Evolutionary conservation across 2,329 filamentous ascomycete genomes (phyloP).

Genomic region (Arthrobotrys iridis): DNA sequence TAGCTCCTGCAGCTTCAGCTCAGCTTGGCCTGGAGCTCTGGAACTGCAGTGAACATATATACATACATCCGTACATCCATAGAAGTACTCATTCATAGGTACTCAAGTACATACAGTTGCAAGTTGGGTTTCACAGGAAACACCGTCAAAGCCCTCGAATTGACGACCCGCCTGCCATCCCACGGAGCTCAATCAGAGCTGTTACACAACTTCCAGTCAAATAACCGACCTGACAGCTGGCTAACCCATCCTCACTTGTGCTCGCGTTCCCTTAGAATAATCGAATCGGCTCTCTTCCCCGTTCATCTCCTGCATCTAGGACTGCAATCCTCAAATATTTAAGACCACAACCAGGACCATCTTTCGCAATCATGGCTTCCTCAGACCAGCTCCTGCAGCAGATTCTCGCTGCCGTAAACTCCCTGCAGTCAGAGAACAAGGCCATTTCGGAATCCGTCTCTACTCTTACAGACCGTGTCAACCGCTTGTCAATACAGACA

Average conservation of each 20-base stretch:
- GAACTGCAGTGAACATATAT: no score
- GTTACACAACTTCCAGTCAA: neutral
- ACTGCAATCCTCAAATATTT: neutral
- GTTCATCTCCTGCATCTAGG: neutral
- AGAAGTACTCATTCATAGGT: no score
- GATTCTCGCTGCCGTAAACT: slow-evolving; percentile 68
- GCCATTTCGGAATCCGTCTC: slow-evolving; percentile 69
- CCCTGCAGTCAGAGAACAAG: slow-evolving; percentile 68
- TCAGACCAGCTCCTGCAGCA: slow-evolving; percentile 63
- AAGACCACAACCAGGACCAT: neutral
- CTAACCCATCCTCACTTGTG: neutral
- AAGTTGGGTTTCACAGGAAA: slow-evolving; percentile 8
- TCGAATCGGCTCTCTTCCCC: no score
- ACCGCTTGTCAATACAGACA: slow-evolving; percentile 69
- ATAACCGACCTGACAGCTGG: neutral
- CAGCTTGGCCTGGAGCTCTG: slow-evolving; percentile 11
- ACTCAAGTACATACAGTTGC: no score
- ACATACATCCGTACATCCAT: no score
- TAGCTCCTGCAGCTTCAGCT: neutral
- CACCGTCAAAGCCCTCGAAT: slow-evolving; percentile 38
- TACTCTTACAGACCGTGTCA: slow-evolving; percentile 71
- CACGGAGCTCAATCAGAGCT: neutral
- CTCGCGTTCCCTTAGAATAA: neutral
- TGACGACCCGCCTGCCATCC: slow-evolving; percentile 21
- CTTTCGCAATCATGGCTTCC: slow-evolving; percentile 25